A percentile compares a stretch with the other conserved stretches of the same genome.
Evolutionary conservation across 768 basidiomycete genomes (phyloP).

Genomic region (Collybia nuda): DNA sequence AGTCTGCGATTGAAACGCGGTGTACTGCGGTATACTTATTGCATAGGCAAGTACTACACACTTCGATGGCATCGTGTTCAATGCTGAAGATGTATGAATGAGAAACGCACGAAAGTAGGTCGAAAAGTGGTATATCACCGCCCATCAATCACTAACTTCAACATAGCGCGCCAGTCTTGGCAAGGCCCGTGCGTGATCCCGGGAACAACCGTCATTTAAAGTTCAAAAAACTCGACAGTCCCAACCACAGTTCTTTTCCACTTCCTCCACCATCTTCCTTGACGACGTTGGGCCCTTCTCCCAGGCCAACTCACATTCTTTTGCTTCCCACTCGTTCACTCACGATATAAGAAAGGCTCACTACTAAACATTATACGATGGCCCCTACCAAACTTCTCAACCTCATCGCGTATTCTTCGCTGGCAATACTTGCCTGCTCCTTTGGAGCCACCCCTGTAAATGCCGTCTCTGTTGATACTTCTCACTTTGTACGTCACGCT

Average conservation of each 20-base stretch:
- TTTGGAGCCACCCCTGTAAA: slow-evolving; percentile 44
- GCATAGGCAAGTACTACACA: no score
- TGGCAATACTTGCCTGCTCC: slow-evolving; percentile 56
- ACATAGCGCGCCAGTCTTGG: not conserved
- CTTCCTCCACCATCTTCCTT: slow-evolving; percentile 16
- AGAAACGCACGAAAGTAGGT: no score
- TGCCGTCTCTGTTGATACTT: slow-evolving; percentile 49
- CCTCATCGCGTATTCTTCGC: slow-evolving; percentile 55
- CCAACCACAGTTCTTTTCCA: slow-evolving; percentile 2
- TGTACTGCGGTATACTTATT: no score
- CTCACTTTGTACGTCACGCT: slow-evolving; percentile 41
- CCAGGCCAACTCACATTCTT: slow-evolving; percentile 20
- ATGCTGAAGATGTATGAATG: no score
- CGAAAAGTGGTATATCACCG: no score
- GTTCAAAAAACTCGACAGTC: slow-evolving; percentile 5
- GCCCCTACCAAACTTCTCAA: slow-evolving; percentile 52
- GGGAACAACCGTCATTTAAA: slow-evolving; percentile 20
- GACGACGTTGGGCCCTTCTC: slow-evolving; percentile 20
- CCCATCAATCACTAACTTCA: no score
- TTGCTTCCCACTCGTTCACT: slow-evolving; percentile 22
- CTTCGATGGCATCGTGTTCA: no score
- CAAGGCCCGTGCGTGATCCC: slow-evolving; percentile 19
- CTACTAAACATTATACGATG: slow-evolving; percentile 30
- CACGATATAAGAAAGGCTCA: slow-evolving; percentile 1
- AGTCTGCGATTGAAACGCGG: no score